These are phyloP conservation scores for Immersiella caudata DNA, from an alignment of 495 filamentous ascomycete genomes.

Conservation along the genomic window DNA sequence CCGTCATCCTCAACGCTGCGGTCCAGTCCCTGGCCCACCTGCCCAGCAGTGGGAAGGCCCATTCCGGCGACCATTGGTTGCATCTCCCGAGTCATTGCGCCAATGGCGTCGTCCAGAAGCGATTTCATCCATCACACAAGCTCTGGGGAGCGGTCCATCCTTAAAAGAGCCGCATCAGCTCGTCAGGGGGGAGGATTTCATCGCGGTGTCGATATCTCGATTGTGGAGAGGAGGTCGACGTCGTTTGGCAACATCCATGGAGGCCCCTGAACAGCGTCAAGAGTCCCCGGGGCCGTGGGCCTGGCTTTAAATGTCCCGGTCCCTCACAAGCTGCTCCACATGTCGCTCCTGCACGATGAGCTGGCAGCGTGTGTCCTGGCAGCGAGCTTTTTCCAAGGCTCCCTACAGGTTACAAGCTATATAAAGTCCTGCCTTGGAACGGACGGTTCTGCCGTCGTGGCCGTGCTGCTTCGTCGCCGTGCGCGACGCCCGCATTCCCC, in stretches of 20 bases:
- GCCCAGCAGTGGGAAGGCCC: conserved; percentile 30
- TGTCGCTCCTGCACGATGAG: conserved; percentile 42
- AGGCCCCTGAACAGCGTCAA: background rate
- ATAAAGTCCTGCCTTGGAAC: conserved; percentile 30
- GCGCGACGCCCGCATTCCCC: conserved; percentile 10
- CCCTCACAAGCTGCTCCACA: conserved; percentile 34
- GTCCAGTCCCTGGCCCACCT: conserved; percentile 19
- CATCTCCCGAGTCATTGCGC: conserved; percentile 28
- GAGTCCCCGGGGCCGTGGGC: background rate
- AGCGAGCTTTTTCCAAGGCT: conserved; percentile 30
- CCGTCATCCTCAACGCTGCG: conserved; percentile 3
- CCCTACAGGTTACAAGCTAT: conserved; percentile 35
- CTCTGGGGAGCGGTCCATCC: conserved; percentile 24
- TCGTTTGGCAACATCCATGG: conserved; percentile 1
- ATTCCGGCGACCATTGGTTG: conserved; percentile 38
- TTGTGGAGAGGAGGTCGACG: conserved; percentile 2
- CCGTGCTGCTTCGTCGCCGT: conserved; percentile 10
- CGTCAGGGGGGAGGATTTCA: conserved; percentile 12
- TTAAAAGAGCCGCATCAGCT: conserved; percentile 23
- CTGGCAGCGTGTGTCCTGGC: conserved; percentile 35
- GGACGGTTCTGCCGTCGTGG: conserved; percentile 28
- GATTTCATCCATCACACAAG: conserved; percentile 31
- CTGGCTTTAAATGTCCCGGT: conserved; percentile 33
- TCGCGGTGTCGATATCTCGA: conserved; percentile 7
- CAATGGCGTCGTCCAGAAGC: conserved; percentile 33